Evolutionary conservation across 1,284 basidiomycete genomes (phyloP).

Genomic region (Coniferiporia weirii): DNA sequence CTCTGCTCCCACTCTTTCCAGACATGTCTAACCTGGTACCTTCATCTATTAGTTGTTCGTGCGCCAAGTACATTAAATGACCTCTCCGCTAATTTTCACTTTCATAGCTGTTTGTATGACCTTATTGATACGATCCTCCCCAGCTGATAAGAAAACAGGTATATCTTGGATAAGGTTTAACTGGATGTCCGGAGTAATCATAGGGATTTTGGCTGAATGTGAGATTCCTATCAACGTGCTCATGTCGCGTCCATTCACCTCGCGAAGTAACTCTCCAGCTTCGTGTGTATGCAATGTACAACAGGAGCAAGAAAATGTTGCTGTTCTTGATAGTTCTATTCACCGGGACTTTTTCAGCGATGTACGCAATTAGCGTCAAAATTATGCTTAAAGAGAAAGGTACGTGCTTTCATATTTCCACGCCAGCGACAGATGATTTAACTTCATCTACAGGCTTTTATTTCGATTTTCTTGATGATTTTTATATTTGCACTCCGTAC

Average conservation of each 20-base stretch:
- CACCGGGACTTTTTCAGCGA: not conserved
- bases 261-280: not conserved
- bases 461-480: too few species aligned
- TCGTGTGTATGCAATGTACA: slow-evolving; percentile 1
- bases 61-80: too few species aligned
- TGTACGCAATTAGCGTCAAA: not conserved
- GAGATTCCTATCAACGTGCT: not conserved
- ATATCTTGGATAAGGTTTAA: not conserved
- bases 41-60: too few species aligned
- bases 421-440: too few species aligned
- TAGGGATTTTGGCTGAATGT: not conserved
- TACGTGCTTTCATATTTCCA: not conserved
- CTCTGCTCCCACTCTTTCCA: too few species aligned
- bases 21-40: too few species aligned
- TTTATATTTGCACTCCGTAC: too few species aligned
- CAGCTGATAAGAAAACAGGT: not conserved
- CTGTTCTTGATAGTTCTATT: not conserved
- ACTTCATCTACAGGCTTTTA: too few species aligned
- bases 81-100: too few species aligned
- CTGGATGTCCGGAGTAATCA: not conserved
- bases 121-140: not conserved
- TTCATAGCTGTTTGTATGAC: not conserved
- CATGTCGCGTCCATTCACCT: not conserved
- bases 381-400: not conserved
- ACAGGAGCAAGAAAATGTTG: not conserved